Evolutionary conservation across 495 filamentous ascomycete genomes (phyloP), one percentile per base, ranked within the genome.

Genomic region (Sordaria brevicollis): DNA sequence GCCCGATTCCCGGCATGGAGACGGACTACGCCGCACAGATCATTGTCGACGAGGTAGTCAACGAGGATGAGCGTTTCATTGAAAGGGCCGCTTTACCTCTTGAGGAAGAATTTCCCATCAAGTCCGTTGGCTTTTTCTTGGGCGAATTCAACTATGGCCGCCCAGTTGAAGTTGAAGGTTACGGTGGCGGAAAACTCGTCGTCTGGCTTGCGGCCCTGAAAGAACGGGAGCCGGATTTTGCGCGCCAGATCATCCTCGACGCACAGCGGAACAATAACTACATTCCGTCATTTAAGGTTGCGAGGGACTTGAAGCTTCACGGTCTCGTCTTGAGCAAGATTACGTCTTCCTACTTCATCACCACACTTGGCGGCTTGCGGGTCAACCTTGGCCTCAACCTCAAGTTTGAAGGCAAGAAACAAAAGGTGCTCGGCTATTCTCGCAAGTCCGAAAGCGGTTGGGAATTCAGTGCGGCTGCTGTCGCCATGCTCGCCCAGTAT

Each of bases 371-470:
- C 3, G 86, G 88, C 65, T 87, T 90, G 62, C 84, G 87, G 38
- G 86, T 96, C 43, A 98, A 99, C 74, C 82, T 99, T 15, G 96
- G 96, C 9, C 83, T 99, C 43, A 99, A 98, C 76, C 83, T 99
- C 70, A 99, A 99, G 77, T 98, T 98, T 69, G 94, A 99, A 78
- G 90, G 90, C 0, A 93, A 89, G 80, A 96, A 97, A 80, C 87
- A 93, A 68, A 99, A 99, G 79, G 96, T 99, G 5, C 84, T 98
- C 17, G 96, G 96, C 5, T 99, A 97, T 77, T 96, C 94, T 19
- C 92, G 93, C 70, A 91, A 92, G 65, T 88, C 88, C 19, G 84
- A 88, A 13, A 89, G 85, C 15, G 96, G 96, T 9, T 99, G 96
- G 96, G 96, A 98, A 79, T 98, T 95, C 76, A 96, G 93, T 75